A percentile compares a stretch with the other conserved stretches of the same genome.
phyloP scores from a whole-genome alignment of 306 rosid species.

The Gastrolobium bilobum region DNA sequence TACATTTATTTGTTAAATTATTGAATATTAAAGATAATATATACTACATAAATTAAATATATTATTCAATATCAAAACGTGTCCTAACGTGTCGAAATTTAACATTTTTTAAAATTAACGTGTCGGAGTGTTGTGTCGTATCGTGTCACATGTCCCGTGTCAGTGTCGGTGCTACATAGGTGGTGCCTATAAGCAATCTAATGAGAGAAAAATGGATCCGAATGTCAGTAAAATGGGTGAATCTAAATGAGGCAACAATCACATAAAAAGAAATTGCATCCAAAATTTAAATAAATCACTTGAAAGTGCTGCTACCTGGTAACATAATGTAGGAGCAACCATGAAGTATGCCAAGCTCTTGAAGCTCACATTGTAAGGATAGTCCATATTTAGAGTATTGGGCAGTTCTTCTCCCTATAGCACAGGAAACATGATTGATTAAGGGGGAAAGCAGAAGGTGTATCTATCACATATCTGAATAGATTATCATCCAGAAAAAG shows the following conservation, averaged over 20 bases:
- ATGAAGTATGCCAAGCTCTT: conserved; percentile 87
- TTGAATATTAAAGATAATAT: too few relatives aligned
- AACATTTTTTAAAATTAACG: too few relatives aligned
- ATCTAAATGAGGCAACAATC: conserved; percentile 26
- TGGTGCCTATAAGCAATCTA: conserved; percentile 36
- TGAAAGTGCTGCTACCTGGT: conserved; percentile 73
- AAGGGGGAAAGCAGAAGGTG: neutral
- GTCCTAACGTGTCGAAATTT: too few relatives aligned
- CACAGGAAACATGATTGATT: conserved; percentile 45
- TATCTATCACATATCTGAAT: conserved; percentile 35
- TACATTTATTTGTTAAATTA: too few relatives aligned
- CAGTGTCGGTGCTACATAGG: too few relatives aligned
- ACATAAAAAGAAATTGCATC: conserved; percentile 3
- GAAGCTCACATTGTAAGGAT: conserved; percentile 66
- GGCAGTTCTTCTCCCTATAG: conserved; percentile 74
- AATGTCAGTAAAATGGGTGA: neutral
- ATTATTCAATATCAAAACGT: too few relatives aligned
- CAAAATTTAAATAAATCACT: conserved; percentile 27
- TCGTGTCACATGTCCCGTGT: too few relatives aligned
- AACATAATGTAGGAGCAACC: conserved; percentile 97
- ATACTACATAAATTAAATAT: too few relatives aligned
- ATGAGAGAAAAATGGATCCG: conserved; percentile 36
- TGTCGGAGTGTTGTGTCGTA: too few relatives aligned
- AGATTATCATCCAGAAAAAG: conserved; percentile 40
- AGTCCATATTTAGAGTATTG: conserved; percentile 55